phyloP scores from a whole-genome alignment of 208 protist genomes.

The Trypanosoma theileri region DNA sequence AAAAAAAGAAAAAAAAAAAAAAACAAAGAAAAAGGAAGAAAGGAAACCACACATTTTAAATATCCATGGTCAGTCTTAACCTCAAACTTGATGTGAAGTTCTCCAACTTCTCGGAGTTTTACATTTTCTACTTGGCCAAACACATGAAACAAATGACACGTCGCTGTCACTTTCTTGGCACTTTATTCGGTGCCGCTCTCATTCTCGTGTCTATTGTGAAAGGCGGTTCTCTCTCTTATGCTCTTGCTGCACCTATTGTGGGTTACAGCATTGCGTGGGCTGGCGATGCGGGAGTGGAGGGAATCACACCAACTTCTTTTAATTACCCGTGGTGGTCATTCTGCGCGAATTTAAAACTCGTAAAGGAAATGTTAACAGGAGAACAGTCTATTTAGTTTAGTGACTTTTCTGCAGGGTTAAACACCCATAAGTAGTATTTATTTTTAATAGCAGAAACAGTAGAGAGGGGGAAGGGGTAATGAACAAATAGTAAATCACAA shows the following conservation, averaged over 20 bases:
- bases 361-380: constrained; percentile 44
- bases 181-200: constrained; percentile 16
- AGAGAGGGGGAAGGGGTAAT: neutral
- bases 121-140: constrained; percentile 60
- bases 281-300: constrained; percentile 42
- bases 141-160: constrained; percentile 53
- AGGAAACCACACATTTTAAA: neutral
- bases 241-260: constrained; percentile 2
- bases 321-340: constrained; percentile 58
- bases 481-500: constrained; percentile 12
- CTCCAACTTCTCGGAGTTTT: constrained; percentile 57
- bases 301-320: constrained; percentile 45
- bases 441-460: no score
- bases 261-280: constrained; percentile 45
- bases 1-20: neutral
- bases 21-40: neutral
- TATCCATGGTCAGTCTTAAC: constrained; percentile 55
- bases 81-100: constrained; percentile 43
- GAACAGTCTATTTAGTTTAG: constrained; percentile 39
- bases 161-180: constrained; percentile 50
- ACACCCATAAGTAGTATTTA: no score
- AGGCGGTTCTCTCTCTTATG: constrained; percentile 5
- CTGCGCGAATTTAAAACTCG: constrained; percentile 52
- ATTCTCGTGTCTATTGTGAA: constrained; percentile 7
- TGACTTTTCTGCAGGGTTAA: neutral